Evolutionary conservation across 495 filamentous ascomycete species (phyloP), one percentile per base, ranked within the genome.

Genomic region (Penicillium waksmanii): DNA sequence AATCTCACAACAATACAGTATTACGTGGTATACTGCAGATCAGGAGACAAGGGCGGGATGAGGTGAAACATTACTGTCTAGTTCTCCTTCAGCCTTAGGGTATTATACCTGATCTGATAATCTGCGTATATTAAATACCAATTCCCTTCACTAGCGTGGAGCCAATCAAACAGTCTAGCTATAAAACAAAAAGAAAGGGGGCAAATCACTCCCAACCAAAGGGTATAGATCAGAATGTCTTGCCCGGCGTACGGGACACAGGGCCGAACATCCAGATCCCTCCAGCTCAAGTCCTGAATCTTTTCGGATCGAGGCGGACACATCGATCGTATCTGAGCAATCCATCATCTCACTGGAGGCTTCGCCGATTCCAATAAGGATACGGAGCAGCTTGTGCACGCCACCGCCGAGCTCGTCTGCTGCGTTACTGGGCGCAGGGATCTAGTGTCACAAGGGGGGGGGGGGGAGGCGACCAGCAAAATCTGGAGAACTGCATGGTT

Each of bases 311-410:
- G 13, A 3, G 21, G 36, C 18, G 46, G 18, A 13, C 33, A 36
- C 11, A n/a, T 42, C 46, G 19, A 48, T 44, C 17, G 40, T 11
- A 11, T 6, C 25, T 13, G 55, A 54, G 51, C 12, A 53, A 12
- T 25, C 17, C 31, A 31, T 61, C 57, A 52, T 61, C 58, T 64
- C 43, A 68, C 56, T 68, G 64, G 64, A 51, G 64, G 60, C 59
- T 44, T 17, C 48, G 47, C 61, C 65, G 54, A 63, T 65, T 64
- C 65, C 57, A 58, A 69, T 63, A 52, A 61, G 67, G 62, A 69
- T 60, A 63, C 64, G 66, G 66, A 69, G 61, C 64, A 57, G 25
- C 51, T 52, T 11, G 18, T 57, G 56, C 53, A 62, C 53, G 66
- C 64, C 66, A 69, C 66, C 51, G 40, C 53, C 60, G 40, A 47